Percentiles rank a stretch among this genome's conserved stretches.
These are phyloP conservation scores for Podospora appendiculata DNA, from an alignment of 495 filamentous ascomycete species.

Conservation along the genomic window DNA sequence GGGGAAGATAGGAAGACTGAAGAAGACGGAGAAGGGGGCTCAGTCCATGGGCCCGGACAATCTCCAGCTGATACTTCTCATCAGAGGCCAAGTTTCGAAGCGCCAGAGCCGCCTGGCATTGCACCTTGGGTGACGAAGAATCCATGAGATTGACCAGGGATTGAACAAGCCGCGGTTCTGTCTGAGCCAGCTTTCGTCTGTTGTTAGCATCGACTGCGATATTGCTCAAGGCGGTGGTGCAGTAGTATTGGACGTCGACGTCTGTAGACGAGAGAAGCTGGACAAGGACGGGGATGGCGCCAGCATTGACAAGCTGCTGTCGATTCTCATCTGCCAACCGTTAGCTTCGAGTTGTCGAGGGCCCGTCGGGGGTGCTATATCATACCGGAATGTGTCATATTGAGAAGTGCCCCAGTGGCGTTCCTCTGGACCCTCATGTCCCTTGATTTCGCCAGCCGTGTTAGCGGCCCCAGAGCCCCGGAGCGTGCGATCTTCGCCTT, in stretches of 20 bases:
- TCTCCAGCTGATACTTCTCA: constrained; percentile 97
- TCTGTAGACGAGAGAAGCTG: constrained; percentile 85
- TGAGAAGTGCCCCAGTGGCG: constrained; percentile 89
- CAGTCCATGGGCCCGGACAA: constrained; percentile 81
- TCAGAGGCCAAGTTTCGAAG: constrained; percentile 94
- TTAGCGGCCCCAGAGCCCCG: constrained; percentile 83
- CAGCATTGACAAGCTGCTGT: constrained; percentile 92
- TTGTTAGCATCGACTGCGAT: constrained; percentile 93
- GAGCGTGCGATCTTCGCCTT: constrained; percentile 97
- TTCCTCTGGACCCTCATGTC: constrained; percentile 98
- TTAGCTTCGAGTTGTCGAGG: constrained; percentile 13
- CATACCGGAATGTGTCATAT: constrained; percentile 98
- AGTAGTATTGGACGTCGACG: constrained; percentile 98
- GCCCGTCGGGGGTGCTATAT: not conserved
- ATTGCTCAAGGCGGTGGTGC: constrained; percentile 95
- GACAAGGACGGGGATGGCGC: constrained; percentile 92
- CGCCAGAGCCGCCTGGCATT: constrained; percentile 93
- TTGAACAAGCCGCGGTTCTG: constrained; percentile 81
- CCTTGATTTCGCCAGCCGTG: constrained; percentile 88
- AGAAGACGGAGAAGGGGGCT: constrained; percentile 78
- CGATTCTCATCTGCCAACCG: constrained; percentile 76
- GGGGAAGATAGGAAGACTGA: constrained; percentile 87
- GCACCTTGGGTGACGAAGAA: constrained; percentile 92
- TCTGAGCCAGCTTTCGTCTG: constrained; percentile 80
- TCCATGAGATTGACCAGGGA: constrained; percentile 95